phyloP scores from a whole-genome alignment of 1,139 yeast genomes.

The Candida gigantensis region DNA sequence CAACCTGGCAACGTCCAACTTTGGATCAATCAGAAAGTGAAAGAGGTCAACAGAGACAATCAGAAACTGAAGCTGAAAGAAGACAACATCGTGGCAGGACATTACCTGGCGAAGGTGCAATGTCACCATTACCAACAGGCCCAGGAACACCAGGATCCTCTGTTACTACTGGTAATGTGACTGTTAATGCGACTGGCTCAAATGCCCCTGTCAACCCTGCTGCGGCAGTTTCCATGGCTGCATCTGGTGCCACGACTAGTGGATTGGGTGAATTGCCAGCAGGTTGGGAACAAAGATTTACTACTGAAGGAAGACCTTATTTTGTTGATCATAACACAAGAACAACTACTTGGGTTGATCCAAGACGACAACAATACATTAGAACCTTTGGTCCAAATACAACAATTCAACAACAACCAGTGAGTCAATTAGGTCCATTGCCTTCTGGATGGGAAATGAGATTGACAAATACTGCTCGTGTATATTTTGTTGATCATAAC shows the following conservation, averaged over 20 bases:
- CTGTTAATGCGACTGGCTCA: constrained; percentile 48
- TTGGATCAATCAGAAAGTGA: constrained; percentile 68
- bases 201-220: constrained; percentile 60
- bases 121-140: constrained; percentile 32
- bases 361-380: constrained; percentile 97
- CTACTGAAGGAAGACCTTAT: constrained; percentile 97
- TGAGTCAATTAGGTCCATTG: constrained; percentile 95
- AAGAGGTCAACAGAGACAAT: constrained; percentile 59
- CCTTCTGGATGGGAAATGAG: constrained; percentile 99
- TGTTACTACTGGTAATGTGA: constrained; percentile 43
- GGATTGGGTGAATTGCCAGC: constrained; percentile 97
- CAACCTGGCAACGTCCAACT: constrained; percentile 97
- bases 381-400: constrained; percentile 90
- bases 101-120: constrained; percentile 71
- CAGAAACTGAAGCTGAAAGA: constrained; percentile 80
- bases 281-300: constrained; percentile 98
- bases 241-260: constrained; percentile 90
- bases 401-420: constrained; percentile 96
- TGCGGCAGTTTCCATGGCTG: constrained; percentile 78
- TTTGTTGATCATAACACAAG: constrained; percentile 98
- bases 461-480: constrained; percentile 96
- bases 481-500: constrained; percentile 97
- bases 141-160: constrained; percentile 24
- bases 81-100: constrained; percentile 90
- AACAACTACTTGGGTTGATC: constrained; percentile 99